These are phyloP conservation scores for Tarenaya hassleriana DNA, from an alignment of 345 rosid species.

Conservation along the genomic window DNA sequence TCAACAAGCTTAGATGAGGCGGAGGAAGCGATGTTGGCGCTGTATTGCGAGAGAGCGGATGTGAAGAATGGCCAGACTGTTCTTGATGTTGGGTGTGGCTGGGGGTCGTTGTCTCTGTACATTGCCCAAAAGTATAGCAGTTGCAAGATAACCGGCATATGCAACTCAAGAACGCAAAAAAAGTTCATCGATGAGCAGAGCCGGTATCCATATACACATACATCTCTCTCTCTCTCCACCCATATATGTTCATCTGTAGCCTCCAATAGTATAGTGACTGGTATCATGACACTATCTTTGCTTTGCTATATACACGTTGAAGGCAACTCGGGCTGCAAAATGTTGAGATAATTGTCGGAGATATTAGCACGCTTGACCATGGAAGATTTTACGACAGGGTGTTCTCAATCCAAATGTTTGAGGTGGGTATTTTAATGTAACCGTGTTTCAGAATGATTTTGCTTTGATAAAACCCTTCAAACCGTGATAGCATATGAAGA, in stretches of 20 bases:
- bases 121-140: slow-evolving; percentile 58
- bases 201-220: slow-evolving; percentile 48
- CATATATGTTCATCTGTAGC: background rate
- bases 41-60: slow-evolving; percentile 61
- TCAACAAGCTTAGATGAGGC: slow-evolving; percentile 66
- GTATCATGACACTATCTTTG: background rate
- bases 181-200: slow-evolving; percentile 56
- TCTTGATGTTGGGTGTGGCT: slow-evolving; percentile 87
- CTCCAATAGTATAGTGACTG: background rate
- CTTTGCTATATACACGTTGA: slow-evolving; percentile 7
- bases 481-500: slow-evolving; percentile 72
- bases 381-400: slow-evolving; percentile 60
- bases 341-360: slow-evolving; percentile 71
- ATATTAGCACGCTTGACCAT: slow-evolving; percentile 73
- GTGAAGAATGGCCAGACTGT: slow-evolving; percentile 66
- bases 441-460: no score
- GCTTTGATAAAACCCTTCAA: no score
- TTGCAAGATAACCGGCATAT: slow-evolving; percentile 71
- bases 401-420: slow-evolving; percentile 82
- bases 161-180: slow-evolving; percentile 80
- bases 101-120: slow-evolving; percentile 80
- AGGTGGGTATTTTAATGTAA: no score
- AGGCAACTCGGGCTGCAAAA: slow-evolving; percentile 60
- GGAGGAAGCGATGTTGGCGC: slow-evolving; percentile 65
- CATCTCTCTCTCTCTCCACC: no score